Evolutionary conservation across 2,329 filamentous ascomycete species (phyloP).

Genomic region (Emydomyces testavorans): DNA sequence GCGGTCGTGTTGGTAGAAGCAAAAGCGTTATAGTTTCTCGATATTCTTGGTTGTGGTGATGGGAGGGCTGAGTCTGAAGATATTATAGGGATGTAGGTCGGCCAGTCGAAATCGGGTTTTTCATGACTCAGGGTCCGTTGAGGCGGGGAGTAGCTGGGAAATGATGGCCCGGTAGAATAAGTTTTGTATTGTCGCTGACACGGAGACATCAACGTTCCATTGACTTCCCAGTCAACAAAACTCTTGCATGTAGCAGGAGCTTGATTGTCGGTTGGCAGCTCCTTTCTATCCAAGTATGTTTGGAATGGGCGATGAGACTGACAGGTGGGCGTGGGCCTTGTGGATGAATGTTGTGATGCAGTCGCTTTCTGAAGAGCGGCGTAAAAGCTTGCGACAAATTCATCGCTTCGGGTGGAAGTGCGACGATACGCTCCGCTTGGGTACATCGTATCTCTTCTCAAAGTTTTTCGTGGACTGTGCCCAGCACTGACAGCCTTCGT

Average conservation of each 20-base stretch:
- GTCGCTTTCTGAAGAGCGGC: constrained; percentile 9
- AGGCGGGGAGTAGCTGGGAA: neutral
- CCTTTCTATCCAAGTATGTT: neutral
- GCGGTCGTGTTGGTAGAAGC: constrained; percentile 18
- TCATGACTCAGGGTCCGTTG: neutral
- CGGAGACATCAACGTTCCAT: neutral
- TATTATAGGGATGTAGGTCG: constrained; percentile 8
- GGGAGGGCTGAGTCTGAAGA: constrained; percentile 2
- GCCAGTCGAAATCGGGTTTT: constrained; percentile 4
- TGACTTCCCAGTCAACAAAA: neutral
- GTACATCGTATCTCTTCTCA: constrained; percentile 33
- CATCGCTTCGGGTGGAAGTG: constrained; percentile 6
- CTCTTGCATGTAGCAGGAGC: neutral
- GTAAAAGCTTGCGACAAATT: constrained; percentile 5
- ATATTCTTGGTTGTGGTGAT: neutral
- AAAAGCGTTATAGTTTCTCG: neutral
- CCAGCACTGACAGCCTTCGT: constrained; percentile 55
- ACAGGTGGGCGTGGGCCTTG: neutral
- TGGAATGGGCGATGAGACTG: neutral
- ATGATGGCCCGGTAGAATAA: neutral
- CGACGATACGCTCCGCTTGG: neutral
- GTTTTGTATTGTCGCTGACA: neutral
- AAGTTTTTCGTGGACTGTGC: constrained; percentile 50
- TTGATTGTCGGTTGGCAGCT: neutral
- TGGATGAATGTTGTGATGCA: neutral